phyloP scores from a whole-genome alignment of 345 rosid genomes.

The Erodium maritimum region DNA sequence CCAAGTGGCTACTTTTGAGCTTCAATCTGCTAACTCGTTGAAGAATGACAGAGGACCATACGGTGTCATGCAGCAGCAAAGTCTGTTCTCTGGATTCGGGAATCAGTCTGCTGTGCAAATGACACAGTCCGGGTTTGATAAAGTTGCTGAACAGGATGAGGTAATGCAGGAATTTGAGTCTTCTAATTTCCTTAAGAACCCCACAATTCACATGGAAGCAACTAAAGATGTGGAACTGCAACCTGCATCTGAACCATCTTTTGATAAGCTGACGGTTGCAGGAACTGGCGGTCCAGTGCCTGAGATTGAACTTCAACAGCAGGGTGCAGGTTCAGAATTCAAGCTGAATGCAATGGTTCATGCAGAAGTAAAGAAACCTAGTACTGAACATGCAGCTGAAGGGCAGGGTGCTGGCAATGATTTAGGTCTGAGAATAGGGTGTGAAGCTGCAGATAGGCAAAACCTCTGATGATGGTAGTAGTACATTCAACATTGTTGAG shows the following conservation, averaged over 20 bases:
- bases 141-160: constrained; percentile 15
- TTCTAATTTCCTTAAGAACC: constrained; percentile 15
- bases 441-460: too few species aligned
- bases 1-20: too few species aligned
- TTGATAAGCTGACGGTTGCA: constrained; percentile 15
- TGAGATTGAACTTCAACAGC: constrained; percentile 11
- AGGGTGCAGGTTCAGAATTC: constrained; percentile 18
- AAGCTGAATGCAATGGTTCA: neutral
- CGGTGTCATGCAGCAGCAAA: too few species aligned
- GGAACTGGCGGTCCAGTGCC: constrained; percentile 16
- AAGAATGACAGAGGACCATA: too few species aligned
- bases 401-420: constrained; percentile 15
- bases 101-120: constrained; percentile 13
- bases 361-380: too few species aligned
- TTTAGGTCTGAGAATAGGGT: too few species aligned
- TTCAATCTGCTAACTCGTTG: too few species aligned
- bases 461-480: too few species aligned
- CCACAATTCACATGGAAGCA: constrained; percentile 13
- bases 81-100: constrained; percentile 10
- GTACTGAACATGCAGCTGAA: neutral
- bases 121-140: constrained; percentile 12
- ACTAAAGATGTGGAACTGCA: constrained; percentile 17
- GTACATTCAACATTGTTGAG: constrained; percentile 1
- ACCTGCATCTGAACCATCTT: constrained; percentile 10
- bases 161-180: constrained; percentile 17